A percentile compares a stretch with the other conserved stretches of the same genome.
Evolutionary conservation across 1,284 basidiomycete genomes (phyloP).

Genomic region (Austropuccinia psidii): DNA sequence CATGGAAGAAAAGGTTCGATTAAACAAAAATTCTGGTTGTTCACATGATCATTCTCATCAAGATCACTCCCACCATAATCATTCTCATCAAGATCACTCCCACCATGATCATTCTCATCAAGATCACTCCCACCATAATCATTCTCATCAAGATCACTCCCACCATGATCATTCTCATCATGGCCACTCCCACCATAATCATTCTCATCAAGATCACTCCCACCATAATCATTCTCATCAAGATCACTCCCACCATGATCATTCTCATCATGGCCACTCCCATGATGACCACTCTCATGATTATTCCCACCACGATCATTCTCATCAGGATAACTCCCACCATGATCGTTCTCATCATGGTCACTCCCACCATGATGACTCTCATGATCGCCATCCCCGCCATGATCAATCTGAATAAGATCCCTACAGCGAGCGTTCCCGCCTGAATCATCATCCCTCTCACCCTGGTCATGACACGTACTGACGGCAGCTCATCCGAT

Average conservation of each 20-base stretch:
- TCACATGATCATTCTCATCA: not conserved
- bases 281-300: too few relatives aligned
- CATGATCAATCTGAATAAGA: not conserved
- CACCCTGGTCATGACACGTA: too few relatives aligned
- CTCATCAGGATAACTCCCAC: not conserved
- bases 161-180: not conserved
- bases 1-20: not conserved
- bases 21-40: not conserved
- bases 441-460: not conserved
- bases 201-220: not conserved
- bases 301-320: not conserved
- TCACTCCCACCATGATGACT: not conserved
- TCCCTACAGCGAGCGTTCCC: not conserved
- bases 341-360: not conserved
- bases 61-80: too few relatives aligned
- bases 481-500: too few relatives aligned
- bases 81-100: too few relatives aligned
- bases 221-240: not conserved
- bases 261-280: not conserved
- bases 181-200: not conserved
- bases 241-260: too few relatives aligned
- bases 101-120: constrained; percentile 1
- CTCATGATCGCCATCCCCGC: not conserved
- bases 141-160: not conserved
- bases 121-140: not conserved